These are phyloP conservation scores for Teratosphaeria nubilosa DNA, from an alignment of 2,329 filamentous ascomycete species.

Conservation along the genomic window DNA sequence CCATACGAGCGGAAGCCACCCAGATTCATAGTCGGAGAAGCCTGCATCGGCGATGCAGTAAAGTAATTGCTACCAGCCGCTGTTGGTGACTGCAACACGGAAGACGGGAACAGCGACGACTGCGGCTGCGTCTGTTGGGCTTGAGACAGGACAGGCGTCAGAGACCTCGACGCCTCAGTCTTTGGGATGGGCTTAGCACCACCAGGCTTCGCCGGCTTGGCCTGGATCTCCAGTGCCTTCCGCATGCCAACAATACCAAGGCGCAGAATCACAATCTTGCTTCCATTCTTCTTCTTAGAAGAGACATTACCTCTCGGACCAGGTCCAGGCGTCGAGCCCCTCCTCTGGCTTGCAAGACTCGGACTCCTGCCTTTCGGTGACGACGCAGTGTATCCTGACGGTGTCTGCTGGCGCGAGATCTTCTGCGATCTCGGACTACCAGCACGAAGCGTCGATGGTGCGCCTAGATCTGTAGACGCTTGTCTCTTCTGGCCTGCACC, in stretches of 20 bases:
- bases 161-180: slow-evolving; percentile 1
- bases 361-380: slow-evolving; percentile 6
- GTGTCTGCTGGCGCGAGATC: slow-evolving; percentile 7
- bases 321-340: slow-evolving; percentile 5
- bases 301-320: not conserved
- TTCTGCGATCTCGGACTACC: slow-evolving; percentile 18
- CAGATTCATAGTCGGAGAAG: slow-evolving; percentile 10
- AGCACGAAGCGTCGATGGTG: slow-evolving; percentile 5
- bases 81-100: slow-evolving; percentile 4
- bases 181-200: not conserved
- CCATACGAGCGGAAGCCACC: slow-evolving; percentile 17
- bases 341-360: slow-evolving; percentile 4
- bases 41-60: slow-evolving; percentile 6
- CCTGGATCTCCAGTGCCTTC: slow-evolving; percentile 11
- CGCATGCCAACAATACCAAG: slow-evolving; percentile 7
- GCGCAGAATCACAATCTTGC: slow-evolving; percentile 1
- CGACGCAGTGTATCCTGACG: slow-evolving; percentile 1
- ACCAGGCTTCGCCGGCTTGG: slow-evolving; percentile 7
- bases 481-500: slow-evolving; percentile 11
- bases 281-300: slow-evolving; percentile 1
- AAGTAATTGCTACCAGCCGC: slow-evolving; percentile 6
- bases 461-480: slow-evolving; percentile 7
- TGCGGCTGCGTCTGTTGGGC: not conserved
- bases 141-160: slow-evolving; percentile 4
- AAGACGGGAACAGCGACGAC: not conserved